A percentile compares a stretch with the other conserved stretches of the same genome.
phyloP scores from a whole-genome alignment of 352 stramenopile species.

The Pythium brachiatum region DNA sequence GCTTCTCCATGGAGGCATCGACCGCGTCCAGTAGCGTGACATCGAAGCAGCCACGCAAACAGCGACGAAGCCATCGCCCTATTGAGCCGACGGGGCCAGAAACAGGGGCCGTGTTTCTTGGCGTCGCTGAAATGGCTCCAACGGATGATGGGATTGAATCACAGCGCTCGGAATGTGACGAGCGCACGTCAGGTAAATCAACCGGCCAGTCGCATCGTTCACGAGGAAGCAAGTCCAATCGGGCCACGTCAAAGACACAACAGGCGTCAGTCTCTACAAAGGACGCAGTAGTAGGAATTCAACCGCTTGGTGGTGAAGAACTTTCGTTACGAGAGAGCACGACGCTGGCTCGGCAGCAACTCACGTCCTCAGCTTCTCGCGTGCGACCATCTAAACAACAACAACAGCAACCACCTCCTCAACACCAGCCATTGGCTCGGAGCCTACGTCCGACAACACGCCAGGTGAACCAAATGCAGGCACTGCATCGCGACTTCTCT shows the following conservation, averaged over 20 bases:
- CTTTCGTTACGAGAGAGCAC: slow-evolving; percentile 17
- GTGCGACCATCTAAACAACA: slow-evolving; percentile 42
- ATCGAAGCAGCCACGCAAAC: not conserved
- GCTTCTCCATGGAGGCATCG: not conserved
- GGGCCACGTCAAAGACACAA: slow-evolving; percentile 7
- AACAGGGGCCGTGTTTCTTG: slow-evolving; percentile 15
- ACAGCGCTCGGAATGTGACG: slow-evolving; percentile 20
- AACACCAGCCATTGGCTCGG: not conserved
- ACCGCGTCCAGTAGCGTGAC: not conserved
- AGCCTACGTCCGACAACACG: not conserved
- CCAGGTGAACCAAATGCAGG: not conserved
- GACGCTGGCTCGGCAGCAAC: slow-evolving; percentile 13
- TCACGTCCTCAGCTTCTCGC: slow-evolving; percentile 49
- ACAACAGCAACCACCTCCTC: slow-evolving; percentile 2
- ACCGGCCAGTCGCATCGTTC: not conserved
- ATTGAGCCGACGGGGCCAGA: not conserved
- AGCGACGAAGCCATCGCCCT: not conserved
- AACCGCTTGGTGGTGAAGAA: slow-evolving; percentile 4
- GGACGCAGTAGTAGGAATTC: slow-evolving; percentile 4
- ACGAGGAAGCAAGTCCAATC: slow-evolving; percentile 3
- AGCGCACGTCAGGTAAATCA: not conserved
- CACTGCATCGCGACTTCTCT: not conserved
- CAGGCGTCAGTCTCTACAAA: not conserved
- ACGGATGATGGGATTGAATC: slow-evolving; percentile 3
- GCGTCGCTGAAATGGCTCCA: not conserved